phyloP scores from a whole-genome alignment of 2,329 filamentous ascomycete species.

The Diplodia scrobiculata region DNA sequence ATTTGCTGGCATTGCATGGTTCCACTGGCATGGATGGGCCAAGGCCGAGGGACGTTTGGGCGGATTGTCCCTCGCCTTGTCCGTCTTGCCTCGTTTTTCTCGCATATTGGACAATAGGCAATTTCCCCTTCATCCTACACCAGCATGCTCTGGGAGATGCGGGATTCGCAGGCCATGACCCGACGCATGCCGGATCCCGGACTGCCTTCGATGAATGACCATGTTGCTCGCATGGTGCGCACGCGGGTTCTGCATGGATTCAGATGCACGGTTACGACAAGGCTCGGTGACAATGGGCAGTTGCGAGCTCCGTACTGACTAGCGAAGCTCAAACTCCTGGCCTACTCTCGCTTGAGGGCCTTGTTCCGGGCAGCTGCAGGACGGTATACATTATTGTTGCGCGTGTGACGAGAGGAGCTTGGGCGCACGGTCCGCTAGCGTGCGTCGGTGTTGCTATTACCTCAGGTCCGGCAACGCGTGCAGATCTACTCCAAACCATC shows the following conservation, averaged over 20 bases:
- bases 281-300: neutral
- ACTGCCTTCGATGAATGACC: neutral
- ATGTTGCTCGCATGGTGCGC: neutral
- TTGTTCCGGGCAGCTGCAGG: neutral
- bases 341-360: neutral
- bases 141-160: neutral
- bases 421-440: neutral
- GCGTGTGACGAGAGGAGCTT: conserved; percentile 1
- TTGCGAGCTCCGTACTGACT: neutral
- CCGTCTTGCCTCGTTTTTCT: neutral
- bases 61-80: neutral
- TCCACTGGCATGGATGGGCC: neutral
- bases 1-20: conserved; percentile 20
- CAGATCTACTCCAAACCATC: conserved; percentile 23
- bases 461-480: neutral
- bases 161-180: neutral
- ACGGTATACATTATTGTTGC: too few relatives aligned
- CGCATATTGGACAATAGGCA: conserved; percentile 5
- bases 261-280: neutral
- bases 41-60: neutral
- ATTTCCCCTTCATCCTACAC: neutral
- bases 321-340: conserved; percentile 17
- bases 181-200: conserved; percentile 14
- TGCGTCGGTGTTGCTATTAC: neutral
- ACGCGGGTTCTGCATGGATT: neutral